Base-by-base conservation (phyloP, 2,329 filamentous ascomycete genomes). In the Colletotrichum gloeosporioides region DNA sequence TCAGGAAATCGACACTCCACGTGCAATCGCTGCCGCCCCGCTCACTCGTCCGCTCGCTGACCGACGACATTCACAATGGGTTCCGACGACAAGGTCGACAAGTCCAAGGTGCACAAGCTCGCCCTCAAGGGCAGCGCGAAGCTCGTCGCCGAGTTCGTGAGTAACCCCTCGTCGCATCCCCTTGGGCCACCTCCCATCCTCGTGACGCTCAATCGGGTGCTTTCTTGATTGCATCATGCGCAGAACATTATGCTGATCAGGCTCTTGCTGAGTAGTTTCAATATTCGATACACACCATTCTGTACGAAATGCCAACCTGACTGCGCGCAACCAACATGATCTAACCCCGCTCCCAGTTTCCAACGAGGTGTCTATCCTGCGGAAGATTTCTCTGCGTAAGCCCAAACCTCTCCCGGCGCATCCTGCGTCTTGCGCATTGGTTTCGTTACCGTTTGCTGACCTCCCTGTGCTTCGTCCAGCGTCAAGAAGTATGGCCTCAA, bases 401-500 rank as follows among this genome's bases (percentile, higher is more conserved):
- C 86, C n/a, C 6, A 0, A 12, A 57, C 36, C 25, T 61, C 18
- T 12, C 9, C 27, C 15, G 44, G 10, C 44, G 6, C n/a, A 44
- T 4, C 8, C 18, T n/a, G 8, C 4, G 36, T 22, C 15, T 34
- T 22, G 12, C 18, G 13, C 12, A 15, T 22, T 36, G 29, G 55
- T 8, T 10, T 34, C 12, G 12, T 32, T 62, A 3, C 5, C 4
- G 2, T 22, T 10, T 25, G n/a, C 61, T 44, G 12, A 70, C n/a
- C 15, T 29, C 4, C 16, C 34, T 77, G 6, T 78, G 61, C 16
- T 27, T 8, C 39, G 8, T 15, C 6, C 73, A 86, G 83, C 55
- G 96, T 99, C 82, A 99, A 99, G 88, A 99, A 99, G 88, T 99
- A 99, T 93, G 97, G 97, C 81, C 92, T 99, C 82, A 99, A 98